These are phyloP conservation scores for Sporothrix dimorphospora DNA, from an alignment of 2,329 filamentous ascomycete genomes.

Conservation along the genomic window DNA sequence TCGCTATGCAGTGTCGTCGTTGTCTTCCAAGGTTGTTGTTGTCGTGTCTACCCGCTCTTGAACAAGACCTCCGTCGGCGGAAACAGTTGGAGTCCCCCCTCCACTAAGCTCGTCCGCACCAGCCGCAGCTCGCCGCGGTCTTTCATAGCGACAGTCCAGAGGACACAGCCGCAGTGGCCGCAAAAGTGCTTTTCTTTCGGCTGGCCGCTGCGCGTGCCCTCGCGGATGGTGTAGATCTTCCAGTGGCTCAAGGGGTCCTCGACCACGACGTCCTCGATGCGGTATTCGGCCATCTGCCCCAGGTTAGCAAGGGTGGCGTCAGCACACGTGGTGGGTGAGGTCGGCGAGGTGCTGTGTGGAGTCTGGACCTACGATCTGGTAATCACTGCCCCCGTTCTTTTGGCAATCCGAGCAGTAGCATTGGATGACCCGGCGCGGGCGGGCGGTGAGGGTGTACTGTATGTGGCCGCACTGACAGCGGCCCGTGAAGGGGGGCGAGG, in stretches of 20 bases:
- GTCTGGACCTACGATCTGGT: slow-evolving; percentile 32
- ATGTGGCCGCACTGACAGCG: slow-evolving; percentile 35
- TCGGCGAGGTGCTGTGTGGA: not conserved
- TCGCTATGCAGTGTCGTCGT: slow-evolving; percentile 15
- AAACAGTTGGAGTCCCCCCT: slow-evolving; percentile 31
- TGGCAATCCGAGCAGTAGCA: slow-evolving; percentile 36
- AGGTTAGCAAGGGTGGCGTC: not conserved
- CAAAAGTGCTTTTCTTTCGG: slow-evolving; percentile 36
- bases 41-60: not conserved
- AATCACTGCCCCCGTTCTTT: slow-evolving; percentile 31
- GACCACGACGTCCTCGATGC: slow-evolving; percentile 33
- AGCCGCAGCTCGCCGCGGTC: slow-evolving; percentile 32
- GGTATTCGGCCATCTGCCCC: slow-evolving; percentile 32
- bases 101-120: slow-evolving; percentile 34
- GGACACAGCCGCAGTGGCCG: slow-evolving; percentile 34
- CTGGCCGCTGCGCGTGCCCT: slow-evolving; percentile 33
- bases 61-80: slow-evolving; percentile 32
- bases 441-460: slow-evolving; percentile 32
- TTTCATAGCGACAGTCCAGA: slow-evolving; percentile 34
- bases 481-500: slow-evolving; percentile 28
- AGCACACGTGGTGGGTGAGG: not conserved
- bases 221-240: slow-evolving; percentile 34
- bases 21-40: not conserved
- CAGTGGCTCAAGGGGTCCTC: slow-evolving; percentile 31
- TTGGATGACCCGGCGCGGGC: slow-evolving; percentile 31